Evolutionary conservation across 352 stramenopile genomes (phyloP).

Genomic region (Globisporangium radiosum): DNA sequence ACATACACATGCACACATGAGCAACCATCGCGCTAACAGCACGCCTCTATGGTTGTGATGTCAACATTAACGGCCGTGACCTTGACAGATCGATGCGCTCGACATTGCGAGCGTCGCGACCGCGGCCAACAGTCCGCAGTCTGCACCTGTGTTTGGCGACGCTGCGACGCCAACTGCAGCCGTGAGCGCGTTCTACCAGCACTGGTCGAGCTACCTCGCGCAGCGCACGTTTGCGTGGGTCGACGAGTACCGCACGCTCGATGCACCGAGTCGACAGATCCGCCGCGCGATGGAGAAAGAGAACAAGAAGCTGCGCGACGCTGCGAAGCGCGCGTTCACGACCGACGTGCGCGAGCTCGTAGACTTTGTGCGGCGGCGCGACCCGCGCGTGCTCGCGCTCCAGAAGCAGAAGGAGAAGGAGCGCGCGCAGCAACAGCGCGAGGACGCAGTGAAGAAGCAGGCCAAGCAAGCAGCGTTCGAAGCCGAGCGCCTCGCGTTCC

Average conservation of each 20-base stretch:
- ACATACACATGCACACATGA: too few relatives aligned
- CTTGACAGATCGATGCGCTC: constrained; percentile 56
- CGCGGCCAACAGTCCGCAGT: constrained; percentile 1
- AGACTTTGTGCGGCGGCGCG: constrained; percentile 76
- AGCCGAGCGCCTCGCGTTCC: constrained; percentile 51
- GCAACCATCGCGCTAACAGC: not conserved
- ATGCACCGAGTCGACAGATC: constrained; percentile 70
- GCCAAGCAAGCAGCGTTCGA: constrained; percentile 59
- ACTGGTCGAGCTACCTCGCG: constrained; percentile 74
- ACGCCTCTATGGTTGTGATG: not conserved
- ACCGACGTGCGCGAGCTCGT: constrained; percentile 74
- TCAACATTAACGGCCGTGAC: too few relatives aligned
- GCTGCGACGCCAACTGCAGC: constrained; percentile 33
- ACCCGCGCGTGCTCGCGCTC: constrained; percentile 60
- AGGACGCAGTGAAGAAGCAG: constrained; percentile 46
- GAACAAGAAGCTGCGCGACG: constrained; percentile 83
- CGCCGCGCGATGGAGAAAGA: constrained; percentile 84
- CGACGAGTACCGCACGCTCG: constrained; percentile 79
- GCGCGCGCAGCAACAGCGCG: constrained; percentile 32
- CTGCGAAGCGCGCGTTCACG: constrained; percentile 69
- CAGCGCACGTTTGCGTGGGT: constrained; percentile 72
- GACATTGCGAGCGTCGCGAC: constrained; percentile 27
- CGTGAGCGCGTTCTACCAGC: constrained; percentile 67
- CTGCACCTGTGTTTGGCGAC: constrained; percentile 46
- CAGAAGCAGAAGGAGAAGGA: constrained; percentile 66